phyloP scores from a whole-genome alignment of 2,329 filamentous ascomycete genomes.

The Pseudocercospora ulei region DNA sequence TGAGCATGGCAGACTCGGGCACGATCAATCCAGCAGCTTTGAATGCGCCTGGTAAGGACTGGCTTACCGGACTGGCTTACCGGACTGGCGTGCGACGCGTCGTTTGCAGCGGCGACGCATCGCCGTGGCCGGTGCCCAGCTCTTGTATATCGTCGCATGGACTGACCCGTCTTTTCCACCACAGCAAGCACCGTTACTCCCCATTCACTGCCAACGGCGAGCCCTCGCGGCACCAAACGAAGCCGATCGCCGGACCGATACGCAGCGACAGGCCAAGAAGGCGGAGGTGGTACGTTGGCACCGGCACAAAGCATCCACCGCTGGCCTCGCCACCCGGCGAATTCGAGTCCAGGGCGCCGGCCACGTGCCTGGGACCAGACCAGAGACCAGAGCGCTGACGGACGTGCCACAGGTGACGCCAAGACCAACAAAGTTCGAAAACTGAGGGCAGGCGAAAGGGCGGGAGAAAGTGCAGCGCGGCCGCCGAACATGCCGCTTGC shows the following conservation, averaged over 20 bases:
- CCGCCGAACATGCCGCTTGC: slow-evolving; percentile 40
- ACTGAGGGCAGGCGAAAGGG: slow-evolving; percentile 24
- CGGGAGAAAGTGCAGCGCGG: slow-evolving; percentile 24
- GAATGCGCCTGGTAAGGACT: slow-evolving; percentile 59
- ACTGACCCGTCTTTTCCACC: slow-evolving; percentile 21
- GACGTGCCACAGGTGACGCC: slow-evolving; percentile 35
- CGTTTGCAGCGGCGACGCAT: slow-evolving; percentile 11
- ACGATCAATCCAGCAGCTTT: slow-evolving; percentile 86
- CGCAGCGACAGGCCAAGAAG: slow-evolving; percentile 42
- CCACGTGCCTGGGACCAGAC: background rate
- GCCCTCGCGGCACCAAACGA: slow-evolving; percentile 64
- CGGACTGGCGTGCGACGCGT: slow-evolving; percentile 21
- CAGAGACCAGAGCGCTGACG: slow-evolving; percentile 21
- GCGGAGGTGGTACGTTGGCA: slow-evolving; percentile 58
- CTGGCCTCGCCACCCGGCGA: background rate
- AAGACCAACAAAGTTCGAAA: slow-evolving; percentile 43
- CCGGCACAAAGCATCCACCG: slow-evolving; percentile 8
- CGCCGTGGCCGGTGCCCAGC: background rate
- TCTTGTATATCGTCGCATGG: slow-evolving; percentile 7
- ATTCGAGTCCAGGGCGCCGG: background rate
- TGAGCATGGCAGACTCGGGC: slow-evolving; percentile 59
- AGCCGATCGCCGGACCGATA: slow-evolving; percentile 64
- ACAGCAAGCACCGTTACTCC: slow-evolving; percentile 42
- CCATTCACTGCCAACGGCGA: slow-evolving; percentile 39
- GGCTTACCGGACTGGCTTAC: slow-evolving; percentile 9